Percentiles rank a stretch among this genome's conserved stretches.
Evolutionary conservation across 495 filamentous ascomycete genomes (phyloP).

Genomic region (Massariosphaeria phaeospora): DNA sequence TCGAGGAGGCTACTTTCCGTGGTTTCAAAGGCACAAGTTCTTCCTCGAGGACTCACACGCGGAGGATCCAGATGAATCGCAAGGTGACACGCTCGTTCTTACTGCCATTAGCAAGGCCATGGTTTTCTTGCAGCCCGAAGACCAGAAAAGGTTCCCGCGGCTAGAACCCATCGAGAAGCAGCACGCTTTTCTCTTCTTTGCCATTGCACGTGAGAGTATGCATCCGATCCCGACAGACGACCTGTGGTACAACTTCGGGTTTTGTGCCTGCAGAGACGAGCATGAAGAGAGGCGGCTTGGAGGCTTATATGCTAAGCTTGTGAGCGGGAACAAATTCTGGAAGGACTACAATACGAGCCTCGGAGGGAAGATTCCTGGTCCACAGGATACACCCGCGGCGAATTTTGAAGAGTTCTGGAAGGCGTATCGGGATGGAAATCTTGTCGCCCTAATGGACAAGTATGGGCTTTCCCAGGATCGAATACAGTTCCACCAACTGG

Average conservation of each 20-base stretch:
- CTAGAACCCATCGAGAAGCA: conserved; percentile 1
- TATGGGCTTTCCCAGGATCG: background rate
- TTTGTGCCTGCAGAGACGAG: background rate
- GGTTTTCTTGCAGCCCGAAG: background rate
- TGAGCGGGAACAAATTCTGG: background rate
- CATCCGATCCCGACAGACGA: background rate
- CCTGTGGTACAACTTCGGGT: conserved; percentile 1
- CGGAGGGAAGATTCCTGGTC: background rate
- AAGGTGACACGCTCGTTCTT: background rate
- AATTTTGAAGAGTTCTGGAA: background rate
- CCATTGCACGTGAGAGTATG: conserved; percentile 1
- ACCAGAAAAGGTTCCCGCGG: background rate
- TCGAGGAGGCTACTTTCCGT: conserved; percentile 1
- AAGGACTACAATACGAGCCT: background rate
- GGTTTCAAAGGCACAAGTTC: background rate
- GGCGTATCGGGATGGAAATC: background rate
- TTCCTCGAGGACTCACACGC: background rate
- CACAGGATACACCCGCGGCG: background rate
- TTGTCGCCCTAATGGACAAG: background rate
- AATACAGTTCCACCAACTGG: background rate
- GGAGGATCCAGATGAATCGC: background rate
- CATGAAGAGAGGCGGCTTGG: background rate
- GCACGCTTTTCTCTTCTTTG: background rate
- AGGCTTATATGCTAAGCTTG: background rate
- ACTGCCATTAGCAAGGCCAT: background rate